A percentile compares a stretch with the other conserved stretches of the same genome.
phyloP scores from a whole-genome alignment of 2,329 filamentous ascomycete species.

The Monilinia fructigena region DNA sequence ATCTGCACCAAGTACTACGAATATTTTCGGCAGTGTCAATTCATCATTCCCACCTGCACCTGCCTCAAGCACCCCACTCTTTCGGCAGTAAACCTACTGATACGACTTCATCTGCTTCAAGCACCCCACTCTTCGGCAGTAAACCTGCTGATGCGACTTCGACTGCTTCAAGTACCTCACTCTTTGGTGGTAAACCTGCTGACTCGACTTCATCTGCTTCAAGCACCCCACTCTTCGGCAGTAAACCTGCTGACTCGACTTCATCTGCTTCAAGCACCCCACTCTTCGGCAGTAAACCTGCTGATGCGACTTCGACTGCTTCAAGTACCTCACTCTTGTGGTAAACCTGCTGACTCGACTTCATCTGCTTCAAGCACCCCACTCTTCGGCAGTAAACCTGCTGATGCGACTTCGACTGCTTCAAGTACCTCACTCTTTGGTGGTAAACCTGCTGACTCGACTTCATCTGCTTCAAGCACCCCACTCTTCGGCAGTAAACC shows the following conservation, averaged over 20 bases:
- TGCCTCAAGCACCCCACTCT: conserved; percentile 15
- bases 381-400: neutral
- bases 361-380: neutral
- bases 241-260: conserved; percentile 6
- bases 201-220: conserved; percentile 3
- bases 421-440: conserved; percentile 10
- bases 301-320: neutral
- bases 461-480: conserved; percentile 1
- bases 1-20: conserved; percentile 21
- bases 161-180: neutral
- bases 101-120: neutral
- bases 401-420: conserved; percentile 1
- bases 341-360: neutral
- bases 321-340: neutral
- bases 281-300: neutral
- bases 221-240: conserved; percentile 9
- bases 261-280: conserved; percentile 3
- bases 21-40: conserved; percentile 24
- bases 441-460: conserved; percentile 7
- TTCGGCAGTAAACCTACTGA: conserved; percentile 14
- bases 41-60: conserved; percentile 19
- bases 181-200: neutral
- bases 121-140: neutral
- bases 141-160: neutral
- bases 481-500: neutral